Conservation (phyloP, 495 filamentous ascomycete genomes). For the Penicillium waksmanii region DNA sequence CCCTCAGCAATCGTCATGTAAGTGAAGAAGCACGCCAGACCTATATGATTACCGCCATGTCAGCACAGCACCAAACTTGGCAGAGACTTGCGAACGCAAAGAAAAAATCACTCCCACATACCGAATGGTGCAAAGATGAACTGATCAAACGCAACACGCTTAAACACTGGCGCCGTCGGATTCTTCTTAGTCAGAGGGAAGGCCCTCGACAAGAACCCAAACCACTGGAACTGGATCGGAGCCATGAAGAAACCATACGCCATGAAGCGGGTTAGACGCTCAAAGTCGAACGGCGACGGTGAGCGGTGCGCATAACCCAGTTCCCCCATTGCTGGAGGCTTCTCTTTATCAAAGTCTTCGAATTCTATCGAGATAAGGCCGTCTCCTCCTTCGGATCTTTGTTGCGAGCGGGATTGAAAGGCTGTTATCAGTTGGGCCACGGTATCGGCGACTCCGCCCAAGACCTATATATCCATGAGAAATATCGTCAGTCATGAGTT, state of each 20-base stretch:
- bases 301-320: constrained; percentile 66
- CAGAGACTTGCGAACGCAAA: too few relatives aligned
- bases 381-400: constrained; percentile 58
- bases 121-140: constrained; percentile 93
- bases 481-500: constrained; percentile 18
- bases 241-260: constrained; percentile 95
- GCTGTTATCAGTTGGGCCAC: constrained; percentile 92
- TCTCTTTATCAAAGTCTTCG: constrained; percentile 84
- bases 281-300: constrained; percentile 92
- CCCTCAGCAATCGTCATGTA: constrained; percentile 97
- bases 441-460: constrained; percentile 93
- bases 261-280: constrained; percentile 91
- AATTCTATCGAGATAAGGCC: constrained; percentile 87
- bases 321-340: constrained; percentile 66
- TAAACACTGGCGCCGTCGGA: constrained; percentile 76
- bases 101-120: constrained; percentile 32
- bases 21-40: constrained; percentile 86
- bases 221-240: constrained; percentile 97
- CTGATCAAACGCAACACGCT: constrained; percentile 92
- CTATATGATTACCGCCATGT: constrained; percentile 39
- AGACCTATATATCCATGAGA: constrained; percentile 51
- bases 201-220: constrained; percentile 76
- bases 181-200: constrained; percentile 84
- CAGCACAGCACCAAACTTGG: too few relatives aligned
- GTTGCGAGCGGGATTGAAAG: constrained; percentile 67